phyloP scores from a whole-genome alignment of 2,329 filamentous ascomycete species.

The Talaromyces verruculosus region DNA sequence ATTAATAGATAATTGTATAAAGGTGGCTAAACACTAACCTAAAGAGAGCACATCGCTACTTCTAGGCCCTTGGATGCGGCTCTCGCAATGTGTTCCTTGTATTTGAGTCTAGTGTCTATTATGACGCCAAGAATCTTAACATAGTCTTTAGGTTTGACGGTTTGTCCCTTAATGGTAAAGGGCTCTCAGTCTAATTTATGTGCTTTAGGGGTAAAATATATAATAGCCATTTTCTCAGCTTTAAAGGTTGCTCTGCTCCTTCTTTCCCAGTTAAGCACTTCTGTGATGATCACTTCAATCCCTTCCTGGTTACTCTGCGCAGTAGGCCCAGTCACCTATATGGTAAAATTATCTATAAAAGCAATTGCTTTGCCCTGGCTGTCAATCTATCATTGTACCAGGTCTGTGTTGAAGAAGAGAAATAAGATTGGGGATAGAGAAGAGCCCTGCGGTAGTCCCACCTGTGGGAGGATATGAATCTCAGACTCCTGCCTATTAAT shows the following conservation, averaged over 20 bases:
- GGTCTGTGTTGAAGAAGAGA: slow-evolving; percentile 42
- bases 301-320: not conserved
- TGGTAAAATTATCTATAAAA: not conserved
- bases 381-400: slow-evolving; percentile 29
- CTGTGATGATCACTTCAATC: slow-evolving; percentile 21
- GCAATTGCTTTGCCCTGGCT: slow-evolving; percentile 25
- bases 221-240: slow-evolving; percentile 36
- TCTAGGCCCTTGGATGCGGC: slow-evolving; percentile 29
- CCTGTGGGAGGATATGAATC: not conserved
- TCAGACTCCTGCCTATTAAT: not conserved
- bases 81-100: slow-evolving; percentile 29
- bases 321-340: not conserved
- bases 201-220: slow-evolving; percentile 32
- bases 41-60: too few species aligned
- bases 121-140: slow-evolving; percentile 29
- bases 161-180: not conserved
- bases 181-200: not conserved
- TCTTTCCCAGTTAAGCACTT: slow-evolving; percentile 29
- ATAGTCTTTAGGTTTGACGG: not conserved
- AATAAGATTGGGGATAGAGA: slow-evolving; percentile 40
- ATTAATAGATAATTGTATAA: too few species aligned
- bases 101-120: slow-evolving; percentile 32
- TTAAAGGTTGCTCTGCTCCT: slow-evolving; percentile 36
- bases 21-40: too few species aligned
- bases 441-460: slow-evolving; percentile 23